Base-by-base conservation (phyloP, 2,329 filamentous ascomycete genomes). In the Ophiostoma pallidulum region DNA sequence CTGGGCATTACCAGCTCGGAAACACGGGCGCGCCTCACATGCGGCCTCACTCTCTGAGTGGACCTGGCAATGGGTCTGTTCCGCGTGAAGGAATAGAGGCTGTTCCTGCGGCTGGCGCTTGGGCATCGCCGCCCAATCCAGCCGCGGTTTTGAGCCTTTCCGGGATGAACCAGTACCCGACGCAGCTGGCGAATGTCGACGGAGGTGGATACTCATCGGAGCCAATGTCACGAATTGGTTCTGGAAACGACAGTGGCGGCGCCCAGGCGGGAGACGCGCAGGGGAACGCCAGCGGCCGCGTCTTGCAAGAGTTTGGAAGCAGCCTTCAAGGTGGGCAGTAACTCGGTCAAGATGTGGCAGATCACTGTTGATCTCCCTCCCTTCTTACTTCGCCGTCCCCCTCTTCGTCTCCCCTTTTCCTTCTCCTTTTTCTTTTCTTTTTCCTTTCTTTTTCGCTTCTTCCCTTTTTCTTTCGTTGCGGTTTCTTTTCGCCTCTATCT, bases 221-320 rank as follows among this genome's bases (percentile, higher is more conserved):
- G 52, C 54, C 53, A 8, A 57, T 60, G 55, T 51, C 41, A 9
- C 49, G 52, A 24, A 52, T 48, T 4, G 51, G 43, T 8, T 58
- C 57, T 2, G 54, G 53, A 10, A 26, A 33, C 9, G 31, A 29
- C 16, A 35, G 28, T 10, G 29, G 28, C 4, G 18, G n/a, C 24
- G 14, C 6, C 3, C 18, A 24, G 8, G 19, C n/a, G n/a, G 31
- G 33, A 28, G 26, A 5, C 8, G 16, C 19, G 9, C 35, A 22
- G 24, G 22, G 16, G 26, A 22, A 19, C 33, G 28, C 16, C 20
- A 42, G 31, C 19, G 35, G 35, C 35, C n/a, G 18, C 13, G 35
- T 37, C n/a, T 20, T 37, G 35, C 35, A 37, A 13, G 35, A 37
- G 18, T 37, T 20, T 37, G 35, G 35, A 33, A n/a, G 14, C 31